Conservation (phyloP, 2,329 filamentous ascomycete genomes). For the Endothia cerciana region DNA sequence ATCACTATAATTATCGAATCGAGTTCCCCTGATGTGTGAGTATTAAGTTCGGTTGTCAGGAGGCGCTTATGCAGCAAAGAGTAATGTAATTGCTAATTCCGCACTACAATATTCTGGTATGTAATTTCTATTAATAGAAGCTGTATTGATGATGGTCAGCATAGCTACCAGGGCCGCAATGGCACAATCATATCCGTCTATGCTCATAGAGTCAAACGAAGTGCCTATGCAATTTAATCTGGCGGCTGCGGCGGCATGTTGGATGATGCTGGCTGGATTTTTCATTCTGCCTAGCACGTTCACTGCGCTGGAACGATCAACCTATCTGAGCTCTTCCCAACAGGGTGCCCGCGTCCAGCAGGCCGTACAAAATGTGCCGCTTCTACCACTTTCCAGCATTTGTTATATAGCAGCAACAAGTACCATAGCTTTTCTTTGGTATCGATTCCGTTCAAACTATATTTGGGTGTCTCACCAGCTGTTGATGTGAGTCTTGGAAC, state of each 20-base stretch:
- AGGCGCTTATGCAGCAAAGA: too few species aligned
- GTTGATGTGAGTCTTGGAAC: neutral
- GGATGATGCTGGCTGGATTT: constrained; percentile 9
- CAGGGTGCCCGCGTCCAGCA: neutral
- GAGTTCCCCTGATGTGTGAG: too few species aligned
- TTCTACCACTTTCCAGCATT: neutral
- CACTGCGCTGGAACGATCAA: neutral
- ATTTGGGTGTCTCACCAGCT: neutral
- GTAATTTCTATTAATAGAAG: too few species aligned
- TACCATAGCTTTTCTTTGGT: neutral
- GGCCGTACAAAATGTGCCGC: neutral
- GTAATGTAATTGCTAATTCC: too few species aligned
- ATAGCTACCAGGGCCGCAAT: too few species aligned
- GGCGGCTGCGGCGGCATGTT: neutral
- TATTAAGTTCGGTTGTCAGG: too few species aligned
- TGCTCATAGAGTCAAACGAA: too few species aligned
- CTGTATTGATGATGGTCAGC: too few species aligned
- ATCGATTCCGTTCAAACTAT: neutral
- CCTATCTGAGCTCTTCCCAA: neutral
- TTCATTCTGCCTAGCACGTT: constrained; percentile 5
- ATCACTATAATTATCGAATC: too few species aligned
- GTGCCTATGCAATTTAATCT: neutral
- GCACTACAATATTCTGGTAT: too few species aligned
- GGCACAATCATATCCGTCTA: too few species aligned
- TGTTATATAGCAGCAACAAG: neutral